Evolutionary conservation across 1,284 basidiomycete genomes (phyloP), one percentile per base, ranked within the genome.

Genomic region (Entoloma clypeatum): DNA sequence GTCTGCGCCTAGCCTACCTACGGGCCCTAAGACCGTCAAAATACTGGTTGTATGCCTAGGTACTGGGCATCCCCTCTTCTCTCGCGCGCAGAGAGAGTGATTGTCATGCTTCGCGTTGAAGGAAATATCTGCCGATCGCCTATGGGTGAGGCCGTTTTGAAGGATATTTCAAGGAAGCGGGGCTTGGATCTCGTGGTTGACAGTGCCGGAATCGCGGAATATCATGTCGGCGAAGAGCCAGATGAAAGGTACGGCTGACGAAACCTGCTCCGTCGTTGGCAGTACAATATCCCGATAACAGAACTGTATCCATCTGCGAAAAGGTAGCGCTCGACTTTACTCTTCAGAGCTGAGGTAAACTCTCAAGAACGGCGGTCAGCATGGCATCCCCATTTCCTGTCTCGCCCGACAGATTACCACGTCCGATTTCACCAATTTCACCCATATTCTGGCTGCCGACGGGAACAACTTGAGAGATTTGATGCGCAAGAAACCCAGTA

Each of bases 91-190:
- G 33, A 9, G 14, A 13, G 9, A 13, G 29, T 46, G 22, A 37
- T 22, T 23, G 25, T 9, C 31, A 36, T 30, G 37, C 9, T 30
- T 7, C 7, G n/a, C n/a, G 7, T 17, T n/a, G 21, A 11, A 74
- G 84, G 85, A 11, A 87, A 87, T 58, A 86, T 87, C 44, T 86
- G 84, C 55, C 77, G 85, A 28, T 86, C 83, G 22, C 86, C 85
- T 1, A 85, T 89, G 75, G 86, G 86, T 22, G 84, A 88, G 61
- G 86, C 84, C 4, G 82, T 88, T 21, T 68, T 88, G 13, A 64
- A 59, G 41, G 69, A 81, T 39, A 68, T 79, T 43, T 83, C 82
- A 4, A 64, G 68, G 37, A 72, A 79, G 53, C 75, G 84, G 29
- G 77, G 77, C 7, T 54, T 87, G 25, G 72, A 81, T 35, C 68